A percentile compares a stretch with the other conserved stretches of the same genome.
Evolutionary conservation across 116 monocot species (phyloP).

Genomic region (Iris pallida): DNA sequence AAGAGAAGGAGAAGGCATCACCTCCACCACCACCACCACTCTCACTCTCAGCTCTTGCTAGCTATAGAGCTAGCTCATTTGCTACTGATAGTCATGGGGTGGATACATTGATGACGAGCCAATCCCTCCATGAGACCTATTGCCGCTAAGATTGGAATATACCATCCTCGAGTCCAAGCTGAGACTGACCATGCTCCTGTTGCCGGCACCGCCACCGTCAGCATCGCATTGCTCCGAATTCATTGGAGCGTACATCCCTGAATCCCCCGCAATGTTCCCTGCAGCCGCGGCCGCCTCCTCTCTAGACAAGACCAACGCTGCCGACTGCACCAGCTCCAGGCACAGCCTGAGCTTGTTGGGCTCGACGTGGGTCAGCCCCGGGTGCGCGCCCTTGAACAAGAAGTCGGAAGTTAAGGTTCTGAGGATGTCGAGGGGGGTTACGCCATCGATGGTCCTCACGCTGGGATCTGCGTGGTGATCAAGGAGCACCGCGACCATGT

Average conservation of each 20-base stretch:
- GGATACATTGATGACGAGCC: slow-evolving; percentile 46
- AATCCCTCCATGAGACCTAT: slow-evolving; percentile 32
- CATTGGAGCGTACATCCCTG: slow-evolving; percentile 27
- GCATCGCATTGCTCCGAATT: slow-evolving; percentile 9
- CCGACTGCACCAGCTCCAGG: slow-evolving; percentile 85
- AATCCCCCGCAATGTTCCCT: slow-evolving; percentile 4
- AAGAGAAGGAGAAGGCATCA: neutral
- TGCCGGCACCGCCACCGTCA: neutral
- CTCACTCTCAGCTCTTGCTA: neutral
- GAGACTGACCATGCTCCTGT: slow-evolving; percentile 26
- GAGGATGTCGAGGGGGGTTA: slow-evolving; percentile 77
- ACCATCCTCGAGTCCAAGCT: slow-evolving; percentile 62
- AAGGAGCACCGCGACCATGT: slow-evolving; percentile 86
- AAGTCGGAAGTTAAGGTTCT: slow-evolving; percentile 75
- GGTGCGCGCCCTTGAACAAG: slow-evolving; percentile 90
- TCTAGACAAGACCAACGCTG: slow-evolving; percentile 60
- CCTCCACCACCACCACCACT: too few relatives aligned
- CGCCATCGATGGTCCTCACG: slow-evolving; percentile 66
- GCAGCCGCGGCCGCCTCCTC: slow-evolving; percentile 39
- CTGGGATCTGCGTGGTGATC: slow-evolving; percentile 91
- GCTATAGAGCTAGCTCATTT: slow-evolving; percentile 11
- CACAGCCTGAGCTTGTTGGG: slow-evolving; percentile 90
- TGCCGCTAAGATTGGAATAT: slow-evolving; percentile 38
- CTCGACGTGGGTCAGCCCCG: slow-evolving; percentile 76
- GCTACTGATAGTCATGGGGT: slow-evolving; percentile 28